Percentiles rank a stretch among this genome's conserved stretches.
Evolutionary conservation across 768 basidiomycete species (phyloP).

Genomic region (Strobilomyces echinocephalus): DNA sequence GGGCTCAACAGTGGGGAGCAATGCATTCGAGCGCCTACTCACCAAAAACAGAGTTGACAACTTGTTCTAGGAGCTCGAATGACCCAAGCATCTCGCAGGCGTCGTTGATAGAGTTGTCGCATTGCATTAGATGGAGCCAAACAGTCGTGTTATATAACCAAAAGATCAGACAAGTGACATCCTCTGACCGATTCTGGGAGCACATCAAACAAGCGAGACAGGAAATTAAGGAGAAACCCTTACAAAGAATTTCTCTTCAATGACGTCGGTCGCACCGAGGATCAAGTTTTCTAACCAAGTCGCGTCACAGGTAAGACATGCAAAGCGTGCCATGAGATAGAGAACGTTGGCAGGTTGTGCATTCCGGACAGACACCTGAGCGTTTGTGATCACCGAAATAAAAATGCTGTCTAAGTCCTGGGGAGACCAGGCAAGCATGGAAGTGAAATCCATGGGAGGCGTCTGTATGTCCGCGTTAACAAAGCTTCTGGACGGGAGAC

Average conservation of each 20-base stretch:
- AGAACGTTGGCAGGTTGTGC: slow-evolving; percentile 86
- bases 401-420: slow-evolving; percentile 72
- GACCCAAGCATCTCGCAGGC: slow-evolving; percentile 82
- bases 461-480: slow-evolving; percentile 43
- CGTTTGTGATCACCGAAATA: slow-evolving; percentile 75
- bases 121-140: slow-evolving; percentile 87
- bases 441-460: slow-evolving; percentile 67
- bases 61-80: slow-evolving; percentile 83
- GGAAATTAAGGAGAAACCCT: slow-evolving; percentile 31
- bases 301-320: slow-evolving; percentile 85
- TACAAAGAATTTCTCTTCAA: slow-evolving; percentile 91
- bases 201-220: slow-evolving; percentile 9
- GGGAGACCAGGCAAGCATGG: slow-evolving; percentile 93
- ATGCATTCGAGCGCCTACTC: slow-evolving; percentile 13
- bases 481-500: not conserved
- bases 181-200: slow-evolving; percentile 71
- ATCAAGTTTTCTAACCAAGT: slow-evolving; percentile 92
- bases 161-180: slow-evolving; percentile 81
- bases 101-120: slow-evolving; percentile 71
- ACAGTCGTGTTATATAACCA: slow-evolving; percentile 92
- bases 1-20: slow-evolving; percentile 1
- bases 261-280: slow-evolving; percentile 84
- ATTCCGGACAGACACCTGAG: slow-evolving; percentile 65
- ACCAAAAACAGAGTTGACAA: slow-evolving; percentile 95
- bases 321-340: slow-evolving; percentile 89